These are phyloP conservation scores for Mycocentrospora acerina DNA, from an alignment of 2,329 filamentous ascomycete genomes.

Conservation along the genomic window DNA sequence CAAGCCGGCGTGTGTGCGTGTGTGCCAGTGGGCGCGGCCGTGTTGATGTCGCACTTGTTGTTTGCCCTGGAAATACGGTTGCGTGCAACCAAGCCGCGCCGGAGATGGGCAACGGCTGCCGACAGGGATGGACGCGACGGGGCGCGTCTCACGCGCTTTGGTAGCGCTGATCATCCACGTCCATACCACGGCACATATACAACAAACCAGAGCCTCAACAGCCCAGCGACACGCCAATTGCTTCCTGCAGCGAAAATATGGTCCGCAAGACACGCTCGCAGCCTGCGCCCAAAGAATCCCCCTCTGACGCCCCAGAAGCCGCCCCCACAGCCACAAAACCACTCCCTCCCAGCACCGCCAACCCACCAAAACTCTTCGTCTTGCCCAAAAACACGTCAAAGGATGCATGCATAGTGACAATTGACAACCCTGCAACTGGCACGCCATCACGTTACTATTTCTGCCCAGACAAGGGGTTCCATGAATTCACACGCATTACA, in stretches of 20 bases:
- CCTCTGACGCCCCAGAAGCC: conserved; percentile 23
- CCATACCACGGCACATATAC: neutral
- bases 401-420: conserved; percentile 56
- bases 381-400: conserved; percentile 56
- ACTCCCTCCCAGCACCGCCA: conserved; percentile 40
- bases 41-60: conserved; percentile 16
- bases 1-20: neutral
- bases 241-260: too few species aligned
- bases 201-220: neutral
- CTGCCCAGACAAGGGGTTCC: conserved; percentile 59
- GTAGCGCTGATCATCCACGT: neutral
- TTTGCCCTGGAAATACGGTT: conserved; percentile 27
- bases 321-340: conserved; percentile 19
- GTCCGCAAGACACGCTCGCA: conserved; percentile 40
- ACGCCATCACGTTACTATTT: conserved; percentile 57
- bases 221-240: neutral
- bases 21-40: too few species aligned
- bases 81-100: conserved; percentile 14
- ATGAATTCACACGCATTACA: conserved; percentile 61
- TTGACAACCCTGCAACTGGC: conserved; percentile 56
- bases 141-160: conserved; percentile 9
- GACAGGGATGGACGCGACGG: conserved; percentile 31
- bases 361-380: conserved; percentile 58
- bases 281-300: conserved; percentile 18
- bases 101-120: conserved; percentile 15